These are phyloP conservation scores for Penicillium capsulatum DNA, from an alignment of 2,329 filamentous ascomycete species.

Conservation along the genomic window DNA sequence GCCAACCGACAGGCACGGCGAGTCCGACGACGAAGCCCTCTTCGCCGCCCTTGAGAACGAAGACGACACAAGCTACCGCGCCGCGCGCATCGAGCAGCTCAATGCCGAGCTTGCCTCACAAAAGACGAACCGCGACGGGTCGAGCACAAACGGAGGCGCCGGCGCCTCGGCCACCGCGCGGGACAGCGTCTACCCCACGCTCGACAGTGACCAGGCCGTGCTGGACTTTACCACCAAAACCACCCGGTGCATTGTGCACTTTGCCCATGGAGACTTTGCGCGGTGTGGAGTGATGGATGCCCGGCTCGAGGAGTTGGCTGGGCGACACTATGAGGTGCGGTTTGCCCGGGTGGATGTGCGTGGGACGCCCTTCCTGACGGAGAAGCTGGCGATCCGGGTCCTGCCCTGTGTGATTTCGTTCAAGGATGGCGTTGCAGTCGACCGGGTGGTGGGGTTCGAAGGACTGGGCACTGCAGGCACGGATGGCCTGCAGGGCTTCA, in stretches of 20 bases:
- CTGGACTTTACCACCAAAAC: slow-evolving; percentile 59
- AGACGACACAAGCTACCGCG: slow-evolving; percentile 54
- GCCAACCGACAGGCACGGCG: slow-evolving; percentile 34
- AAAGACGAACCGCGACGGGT: slow-evolving; percentile 37
- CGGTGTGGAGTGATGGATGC: slow-evolving; percentile 60
- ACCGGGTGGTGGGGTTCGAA: slow-evolving; percentile 47
- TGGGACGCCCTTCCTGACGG: slow-evolving; percentile 46
- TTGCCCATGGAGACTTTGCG: slow-evolving; percentile 61
- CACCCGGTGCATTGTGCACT: slow-evolving; percentile 58
- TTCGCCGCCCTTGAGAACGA: slow-evolving; percentile 54
- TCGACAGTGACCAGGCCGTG: slow-evolving; percentile 52
- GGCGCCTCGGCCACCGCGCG: slow-evolving; percentile 18
- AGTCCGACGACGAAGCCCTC: slow-evolving; percentile 56
- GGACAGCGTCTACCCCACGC: slow-evolving; percentile 35
- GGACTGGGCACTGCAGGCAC: slow-evolving; percentile 38
- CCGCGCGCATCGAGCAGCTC: slow-evolving; percentile 57
- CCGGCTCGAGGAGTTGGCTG: slow-evolving; percentile 49
- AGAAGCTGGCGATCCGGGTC: slow-evolving; percentile 45
- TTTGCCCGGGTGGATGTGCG: slow-evolving; percentile 47
- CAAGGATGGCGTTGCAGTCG: slow-evolving; percentile 43
- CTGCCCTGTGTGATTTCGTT: slow-evolving; percentile 50
- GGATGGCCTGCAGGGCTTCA: slow-evolving; percentile 40
- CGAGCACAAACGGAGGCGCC: slow-evolving; percentile 9
- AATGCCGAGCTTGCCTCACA: slow-evolving; percentile 53
- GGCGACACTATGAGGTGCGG: slow-evolving; percentile 39